A percentile compares a stretch with the other conserved stretches of the same genome.
These are phyloP conservation scores for Polygonum aviculare DNA, from an alignment of 148 eudicot species.

Conservation along the genomic window DNA sequence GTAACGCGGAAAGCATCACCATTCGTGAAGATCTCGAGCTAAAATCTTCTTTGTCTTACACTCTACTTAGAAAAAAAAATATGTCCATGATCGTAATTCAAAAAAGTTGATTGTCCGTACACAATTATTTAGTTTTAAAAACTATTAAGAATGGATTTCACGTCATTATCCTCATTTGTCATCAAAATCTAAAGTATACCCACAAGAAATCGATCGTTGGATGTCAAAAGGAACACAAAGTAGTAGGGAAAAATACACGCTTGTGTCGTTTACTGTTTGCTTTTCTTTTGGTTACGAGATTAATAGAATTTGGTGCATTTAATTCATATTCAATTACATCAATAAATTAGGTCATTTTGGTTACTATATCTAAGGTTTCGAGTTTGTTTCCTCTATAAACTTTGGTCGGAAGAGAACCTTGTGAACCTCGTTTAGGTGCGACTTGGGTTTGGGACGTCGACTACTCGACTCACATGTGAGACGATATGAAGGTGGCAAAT, in stretches of 20 bases:
- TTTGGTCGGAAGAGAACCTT: too few species aligned
- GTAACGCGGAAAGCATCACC: not conserved
- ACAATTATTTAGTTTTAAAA: not conserved
- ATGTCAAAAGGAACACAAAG: not conserved
- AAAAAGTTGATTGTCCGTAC: constrained; percentile 6
- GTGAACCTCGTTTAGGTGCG: too few species aligned
- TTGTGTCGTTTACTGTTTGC: not conserved
- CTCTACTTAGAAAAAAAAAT: not conserved
- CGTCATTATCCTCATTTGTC: constrained; percentile 3
- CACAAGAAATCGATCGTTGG: not conserved
- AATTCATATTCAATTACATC: not conserved
- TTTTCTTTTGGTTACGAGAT: not conserved
- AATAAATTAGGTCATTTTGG: not conserved
- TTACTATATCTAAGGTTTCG: too few species aligned
- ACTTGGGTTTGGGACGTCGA: too few species aligned
- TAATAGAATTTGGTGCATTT: not conserved
- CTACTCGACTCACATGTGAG: too few species aligned
- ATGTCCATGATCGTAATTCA: not conserved
- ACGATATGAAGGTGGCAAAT: too few species aligned
- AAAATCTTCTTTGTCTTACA: not conserved
- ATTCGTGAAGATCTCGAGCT: not conserved
- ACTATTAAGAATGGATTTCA: not conserved
- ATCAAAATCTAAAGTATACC: not conserved
- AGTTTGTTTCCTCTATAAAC: too few species aligned
- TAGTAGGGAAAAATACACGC: not conserved